These are phyloP conservation scores for Syzygium malaccense DNA, from an alignment of 441 rosid genomes.

Conservation along the genomic window DNA sequence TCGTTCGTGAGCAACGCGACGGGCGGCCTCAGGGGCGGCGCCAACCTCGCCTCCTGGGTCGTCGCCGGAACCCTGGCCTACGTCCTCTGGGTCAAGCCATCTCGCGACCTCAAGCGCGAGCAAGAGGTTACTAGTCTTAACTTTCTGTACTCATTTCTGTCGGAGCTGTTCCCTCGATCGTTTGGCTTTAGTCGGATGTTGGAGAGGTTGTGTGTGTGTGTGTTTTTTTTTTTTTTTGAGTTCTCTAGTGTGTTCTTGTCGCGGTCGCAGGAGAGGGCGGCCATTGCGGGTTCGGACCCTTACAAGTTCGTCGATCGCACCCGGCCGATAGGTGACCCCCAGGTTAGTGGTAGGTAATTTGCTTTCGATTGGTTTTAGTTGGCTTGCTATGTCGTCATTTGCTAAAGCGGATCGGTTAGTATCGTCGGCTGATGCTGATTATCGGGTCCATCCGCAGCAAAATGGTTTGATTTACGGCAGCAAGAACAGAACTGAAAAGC, in stretches of 20 bases:
- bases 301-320: slow-evolving; percentile 61
- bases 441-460: slow-evolving; percentile 30
- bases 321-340: slow-evolving; percentile 75
- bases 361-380: not conserved
- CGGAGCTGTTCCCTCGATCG: not conserved
- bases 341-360: slow-evolving; percentile 26
- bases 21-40: slow-evolving; percentile 78
- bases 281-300: slow-evolving; percentile 59
- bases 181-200: not conserved
- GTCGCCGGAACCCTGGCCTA: slow-evolving; percentile 89
- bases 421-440: not conserved
- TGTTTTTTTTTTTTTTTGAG: not conserved
- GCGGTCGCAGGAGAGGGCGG: slow-evolving; percentile 50
- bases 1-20: slow-evolving; percentile 58
- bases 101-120: slow-evolving; percentile 72
- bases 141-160: not conserved
- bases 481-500: slow-evolving; percentile 37
- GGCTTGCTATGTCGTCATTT: not conserved
- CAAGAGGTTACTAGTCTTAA: slow-evolving; percentile 40
- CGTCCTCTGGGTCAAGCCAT: slow-evolving; percentile 84
- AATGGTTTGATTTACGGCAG: slow-evolving; percentile 74
- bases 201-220: not conserved
- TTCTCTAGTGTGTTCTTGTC: not conserved
- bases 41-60: slow-evolving; percentile 72
- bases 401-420: not conserved